Percentiles rank a stretch among this genome's conserved stretches.
Evolutionary conservation across 164 flowering plant genomes (phyloP).

Genomic region (Stephania yunnanensis): DNA sequence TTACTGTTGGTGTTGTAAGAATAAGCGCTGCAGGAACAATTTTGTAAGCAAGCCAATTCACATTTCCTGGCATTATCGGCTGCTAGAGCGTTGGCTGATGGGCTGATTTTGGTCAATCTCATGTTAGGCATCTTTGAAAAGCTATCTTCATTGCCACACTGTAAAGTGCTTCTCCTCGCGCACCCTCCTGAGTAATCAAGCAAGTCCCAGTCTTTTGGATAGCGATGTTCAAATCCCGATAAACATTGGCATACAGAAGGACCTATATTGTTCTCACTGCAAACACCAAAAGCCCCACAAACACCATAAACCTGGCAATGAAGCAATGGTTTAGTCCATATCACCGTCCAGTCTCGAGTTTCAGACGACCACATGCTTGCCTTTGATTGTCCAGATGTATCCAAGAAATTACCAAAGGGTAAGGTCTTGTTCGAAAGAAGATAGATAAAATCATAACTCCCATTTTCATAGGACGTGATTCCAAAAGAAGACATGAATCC

Average conservation of each 20-base stretch:
- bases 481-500: neutral
- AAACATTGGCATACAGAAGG: conserved; percentile 19
- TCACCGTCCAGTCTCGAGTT: conserved; percentile 17
- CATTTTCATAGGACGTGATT: conserved; percentile 14
- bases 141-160: no score
- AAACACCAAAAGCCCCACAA: conserved; percentile 9
- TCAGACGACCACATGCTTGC: conserved; percentile 12
- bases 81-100: neutral
- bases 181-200: conserved; percentile 3
- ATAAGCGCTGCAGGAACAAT: no score
- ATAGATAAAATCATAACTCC: conserved; percentile 18
- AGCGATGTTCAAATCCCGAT: conserved; percentile 16
- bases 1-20: no score
- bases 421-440: conserved; percentile 2
- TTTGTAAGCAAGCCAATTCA: no score
- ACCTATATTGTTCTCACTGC: conserved; percentile 9
- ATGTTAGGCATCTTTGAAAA: neutral
- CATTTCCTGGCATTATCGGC: conserved; percentile 7
- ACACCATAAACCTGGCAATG: conserved; percentile 18
- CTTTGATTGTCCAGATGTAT: conserved; percentile 14
- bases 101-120: conserved; percentile 9
- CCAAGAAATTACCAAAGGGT: conserved; percentile 8
- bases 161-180: no score
- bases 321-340: conserved; percentile 24
- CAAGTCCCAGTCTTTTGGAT: conserved; percentile 15